Base-by-base conservation (phyloP, 192 early-diverging fungal genomes). In the Coemansia sp. region DNA sequence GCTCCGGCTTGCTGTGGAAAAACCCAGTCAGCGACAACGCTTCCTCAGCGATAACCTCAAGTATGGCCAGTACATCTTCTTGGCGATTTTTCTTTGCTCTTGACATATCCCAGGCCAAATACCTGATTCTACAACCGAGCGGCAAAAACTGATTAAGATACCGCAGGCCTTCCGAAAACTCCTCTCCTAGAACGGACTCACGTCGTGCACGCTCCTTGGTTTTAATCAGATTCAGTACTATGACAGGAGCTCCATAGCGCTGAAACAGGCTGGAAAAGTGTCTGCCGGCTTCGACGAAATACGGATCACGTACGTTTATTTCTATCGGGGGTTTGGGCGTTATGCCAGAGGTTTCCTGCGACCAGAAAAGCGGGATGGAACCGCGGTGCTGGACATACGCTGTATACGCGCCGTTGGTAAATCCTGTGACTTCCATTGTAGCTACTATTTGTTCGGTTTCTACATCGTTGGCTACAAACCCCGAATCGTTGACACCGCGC, bases 21-120 rank as follows among this genome's bases (percentile, higher is more conserved):
- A 96, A 93, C 4, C 93, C 93, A 1, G 97, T 99, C 18, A 89
- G 86, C 28, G 86, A 85, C 65, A 98, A 78, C 7, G 94, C 91
- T 55, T 95, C 88, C 71, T 96, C 90, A 0, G 93, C 92, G 61
- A 96, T 90, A 37, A 94, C 91, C 72, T 98, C 96, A 17, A 99
- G 83, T 6, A 89, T 87, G 0, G 90, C 89, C 53, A 97, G 91
- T 14, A 98, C 97, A 74, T 97, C 95, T 55, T 96, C 90, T 63
- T 93, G 89, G 12, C 80, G 86, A 71, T 89, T 95, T 79, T 97
- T 98, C 8, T 93, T 94, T 11, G 96, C 96, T 33, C 95, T 79
- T 22, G 97, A 96, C 97, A 99, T 99, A 78, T 99, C 97, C 95
- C 95, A 97, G 4, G 93, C 93, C 68, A 95, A 88, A 74, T 99